phyloP scores from a whole-genome alignment of 306 rosid species.

The Albizia julibrissin region DNA sequence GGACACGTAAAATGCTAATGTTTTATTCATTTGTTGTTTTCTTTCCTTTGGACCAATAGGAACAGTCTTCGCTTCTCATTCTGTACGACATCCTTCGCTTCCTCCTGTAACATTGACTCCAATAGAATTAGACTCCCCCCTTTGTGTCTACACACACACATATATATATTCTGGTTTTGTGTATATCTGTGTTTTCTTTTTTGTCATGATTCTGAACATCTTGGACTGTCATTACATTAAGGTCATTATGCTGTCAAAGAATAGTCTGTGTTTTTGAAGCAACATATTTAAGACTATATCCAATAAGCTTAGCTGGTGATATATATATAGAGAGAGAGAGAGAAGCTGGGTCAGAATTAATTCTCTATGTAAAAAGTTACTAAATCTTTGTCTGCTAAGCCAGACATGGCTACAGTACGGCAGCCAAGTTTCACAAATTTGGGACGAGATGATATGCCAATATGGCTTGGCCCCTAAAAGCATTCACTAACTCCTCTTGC shows the following conservation, averaged over 20 bases:
- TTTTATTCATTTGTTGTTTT: conserved; percentile 27
- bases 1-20: too few species aligned
- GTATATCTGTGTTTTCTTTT: conserved; percentile 20
- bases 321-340: conserved; percentile 13
- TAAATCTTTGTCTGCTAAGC: conserved; percentile 78
- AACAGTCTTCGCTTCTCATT: conserved; percentile 26
- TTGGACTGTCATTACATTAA: conserved; percentile 25
- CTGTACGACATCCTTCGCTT: conserved; percentile 19
- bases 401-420: conserved; percentile 59
- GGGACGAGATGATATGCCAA: conserved; percentile 51
- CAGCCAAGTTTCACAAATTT: conserved; percentile 60
- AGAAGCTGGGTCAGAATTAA: conserved; percentile 33
- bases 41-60: conserved; percentile 34
- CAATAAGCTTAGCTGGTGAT: conserved; percentile 15
- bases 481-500: conserved; percentile 51
- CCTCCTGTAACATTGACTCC: conserved; percentile 7
- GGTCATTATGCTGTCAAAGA: conserved; percentile 20
- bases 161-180: conserved; percentile 22
- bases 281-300: conserved; percentile 6
- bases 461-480: conserved; percentile 48
- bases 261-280: not conserved
- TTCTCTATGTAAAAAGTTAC: conserved; percentile 81
- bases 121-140: conserved; percentile 35
- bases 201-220: conserved; percentile 32
- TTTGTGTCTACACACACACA: conserved; percentile 29